Conservation (phyloP, 306 rosid species). For the Sphenostylis stenocarpa region DNA sequence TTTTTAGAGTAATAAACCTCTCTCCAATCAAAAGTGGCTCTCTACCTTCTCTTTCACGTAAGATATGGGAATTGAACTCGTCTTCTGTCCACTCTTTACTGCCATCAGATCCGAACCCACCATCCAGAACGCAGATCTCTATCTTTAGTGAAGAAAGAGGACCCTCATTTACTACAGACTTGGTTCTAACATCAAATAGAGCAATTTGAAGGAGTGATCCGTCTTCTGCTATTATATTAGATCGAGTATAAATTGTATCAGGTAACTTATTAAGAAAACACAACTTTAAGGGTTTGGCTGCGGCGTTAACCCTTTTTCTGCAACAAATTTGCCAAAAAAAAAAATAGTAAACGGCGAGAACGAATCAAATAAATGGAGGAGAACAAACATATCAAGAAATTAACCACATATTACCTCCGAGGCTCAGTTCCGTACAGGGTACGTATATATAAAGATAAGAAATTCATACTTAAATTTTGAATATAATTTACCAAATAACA, state of each 20-base stretch:
- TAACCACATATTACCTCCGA: background rate
- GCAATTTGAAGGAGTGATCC: constrained; percentile 35
- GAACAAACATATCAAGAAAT: background rate
- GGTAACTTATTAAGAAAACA: constrained; percentile 43
- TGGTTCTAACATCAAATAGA: constrained; percentile 46
- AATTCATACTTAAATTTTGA: background rate
- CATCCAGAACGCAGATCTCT: constrained; percentile 49
- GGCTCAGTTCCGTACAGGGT: background rate
- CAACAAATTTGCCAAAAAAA: constrained; percentile 17
- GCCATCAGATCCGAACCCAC: constrained; percentile 47
- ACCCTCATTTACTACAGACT: constrained; percentile 39
- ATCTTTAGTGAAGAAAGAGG: constrained; percentile 50
- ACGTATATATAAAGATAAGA: background rate
- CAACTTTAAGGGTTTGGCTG: constrained; percentile 47
- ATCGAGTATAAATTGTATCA: constrained; percentile 39
- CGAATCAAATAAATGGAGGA: background rate
- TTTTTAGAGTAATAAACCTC: constrained; percentile 28
- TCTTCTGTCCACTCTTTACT: constrained; percentile 55
- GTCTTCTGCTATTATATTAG: constrained; percentile 35
- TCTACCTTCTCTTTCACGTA: constrained; percentile 51
- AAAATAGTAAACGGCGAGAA: background rate
- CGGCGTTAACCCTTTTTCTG: constrained; percentile 43
- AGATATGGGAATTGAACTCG: constrained; percentile 47
- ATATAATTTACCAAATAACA: background rate
- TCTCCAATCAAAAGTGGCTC: constrained; percentile 59